A percentile compares a stretch with the other conserved stretches of the same genome.
Evolutionary conservation across 2,329 filamentous ascomycete genomes (phyloP).

Genomic region (Fusarium setosum): DNA sequence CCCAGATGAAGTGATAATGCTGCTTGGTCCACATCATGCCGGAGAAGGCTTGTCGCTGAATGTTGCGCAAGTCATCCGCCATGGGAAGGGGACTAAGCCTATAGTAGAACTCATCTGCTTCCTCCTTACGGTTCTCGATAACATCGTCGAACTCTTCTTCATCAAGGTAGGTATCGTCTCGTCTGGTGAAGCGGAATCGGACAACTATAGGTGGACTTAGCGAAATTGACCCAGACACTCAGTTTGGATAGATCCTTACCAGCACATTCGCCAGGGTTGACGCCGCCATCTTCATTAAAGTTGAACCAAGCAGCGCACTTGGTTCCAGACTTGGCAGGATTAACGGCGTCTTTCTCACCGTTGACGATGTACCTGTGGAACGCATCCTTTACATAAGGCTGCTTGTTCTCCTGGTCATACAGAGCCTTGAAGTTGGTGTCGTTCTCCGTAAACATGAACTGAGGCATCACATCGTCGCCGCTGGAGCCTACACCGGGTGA

Average conservation of each 20-base stretch:
- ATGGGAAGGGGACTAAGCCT: constrained; percentile 93
- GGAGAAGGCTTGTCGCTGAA: constrained; percentile 92
- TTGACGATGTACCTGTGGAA: constrained; percentile 92
- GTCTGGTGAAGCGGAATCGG: constrained; percentile 86
- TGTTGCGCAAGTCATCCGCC: constrained; percentile 92
- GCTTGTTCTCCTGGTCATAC: constrained; percentile 82
- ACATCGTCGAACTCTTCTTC: constrained; percentile 94
- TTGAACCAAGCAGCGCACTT: constrained; percentile 93
- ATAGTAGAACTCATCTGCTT: constrained; percentile 97
- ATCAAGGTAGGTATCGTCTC: constrained; percentile 82
- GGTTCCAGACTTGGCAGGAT: constrained; percentile 83
- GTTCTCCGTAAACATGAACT: constrained; percentile 93
- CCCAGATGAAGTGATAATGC: constrained; percentile 96
- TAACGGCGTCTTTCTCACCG: constrained; percentile 82
- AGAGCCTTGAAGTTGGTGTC: constrained; percentile 87
- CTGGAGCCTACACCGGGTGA: constrained; percentile 86
- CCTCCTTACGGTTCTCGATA: constrained; percentile 85
- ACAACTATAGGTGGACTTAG: constrained; percentile 69
- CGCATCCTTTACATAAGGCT: constrained; percentile 92
- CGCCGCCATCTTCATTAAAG: constrained; percentile 90
- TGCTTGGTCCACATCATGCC: constrained; percentile 99
- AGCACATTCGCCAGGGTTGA: constrained; percentile 90
- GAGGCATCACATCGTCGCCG: constrained; percentile 85
- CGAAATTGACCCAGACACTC: constrained; percentile 48
- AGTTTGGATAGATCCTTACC: constrained; percentile 62